Evolutionary conservation across 2,329 filamentous ascomycete species (phyloP).

Genomic region (Colletotrichum zoysiae): DNA sequence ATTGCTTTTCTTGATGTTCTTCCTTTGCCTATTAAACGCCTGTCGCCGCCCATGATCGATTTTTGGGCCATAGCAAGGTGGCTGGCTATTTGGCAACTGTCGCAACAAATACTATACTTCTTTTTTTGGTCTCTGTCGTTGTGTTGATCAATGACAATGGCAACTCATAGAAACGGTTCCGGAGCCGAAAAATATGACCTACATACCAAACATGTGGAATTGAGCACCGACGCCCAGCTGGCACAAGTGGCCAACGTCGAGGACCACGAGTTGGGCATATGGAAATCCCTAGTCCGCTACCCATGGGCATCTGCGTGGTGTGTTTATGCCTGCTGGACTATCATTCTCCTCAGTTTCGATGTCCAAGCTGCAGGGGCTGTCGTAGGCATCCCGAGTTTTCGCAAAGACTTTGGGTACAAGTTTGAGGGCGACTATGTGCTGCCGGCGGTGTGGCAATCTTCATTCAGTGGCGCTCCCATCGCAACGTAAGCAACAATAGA

Average conservation of each 20-base stretch:
- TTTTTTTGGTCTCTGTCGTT: not conserved
- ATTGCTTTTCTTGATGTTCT: not conserved
- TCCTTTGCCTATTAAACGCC: not conserved
- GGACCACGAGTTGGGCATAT: constrained; percentile 46
- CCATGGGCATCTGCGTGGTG: constrained; percentile 51
- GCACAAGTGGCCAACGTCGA: constrained; percentile 43
- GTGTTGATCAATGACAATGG: not conserved
- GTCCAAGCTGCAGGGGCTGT: constrained; percentile 56
- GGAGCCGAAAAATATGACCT: constrained; percentile 30
- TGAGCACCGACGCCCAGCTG: constrained; percentile 11
- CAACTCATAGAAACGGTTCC: constrained; percentile 9
- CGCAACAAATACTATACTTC: not conserved
- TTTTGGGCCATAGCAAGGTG: too few relatives aligned
- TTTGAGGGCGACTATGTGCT: constrained; percentile 55
- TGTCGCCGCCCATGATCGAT: not conserved
- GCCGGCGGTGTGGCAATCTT: constrained; percentile 57
- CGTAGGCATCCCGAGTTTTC: constrained; percentile 59
- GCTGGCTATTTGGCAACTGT: not conserved
- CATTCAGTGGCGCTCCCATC: constrained; percentile 57
- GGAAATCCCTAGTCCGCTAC: constrained; percentile 45
- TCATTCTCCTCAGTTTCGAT: constrained; percentile 56
- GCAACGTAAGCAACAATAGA: constrained; percentile 48
- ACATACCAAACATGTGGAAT: constrained; percentile 28
- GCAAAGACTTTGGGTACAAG: constrained; percentile 57
- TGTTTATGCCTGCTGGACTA: constrained; percentile 55